Conservation (phyloP, 1,284 basidiomycete genomes). For the Malassezia globosa region DNA sequence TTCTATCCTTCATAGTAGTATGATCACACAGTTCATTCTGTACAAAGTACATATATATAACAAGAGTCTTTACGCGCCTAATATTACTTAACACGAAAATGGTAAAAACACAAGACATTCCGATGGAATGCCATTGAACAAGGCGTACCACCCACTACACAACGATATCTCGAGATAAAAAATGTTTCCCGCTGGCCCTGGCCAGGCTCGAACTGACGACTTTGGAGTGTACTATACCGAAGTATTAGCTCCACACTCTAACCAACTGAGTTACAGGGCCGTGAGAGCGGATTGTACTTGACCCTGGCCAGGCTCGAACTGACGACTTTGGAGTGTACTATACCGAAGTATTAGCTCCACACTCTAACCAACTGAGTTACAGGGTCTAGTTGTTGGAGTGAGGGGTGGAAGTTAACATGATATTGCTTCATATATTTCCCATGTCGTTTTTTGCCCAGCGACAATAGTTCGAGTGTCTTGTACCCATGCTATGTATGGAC, state of each 20-base stretch:
- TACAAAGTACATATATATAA: no score
- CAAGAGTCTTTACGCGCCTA: no score
- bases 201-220: constrained; percentile 24
- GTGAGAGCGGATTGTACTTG: neutral
- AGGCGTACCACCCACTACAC: no score
- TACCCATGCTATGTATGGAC: no score
- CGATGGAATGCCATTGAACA: no score
- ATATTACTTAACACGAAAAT: no score
- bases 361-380: constrained; percentile 23
- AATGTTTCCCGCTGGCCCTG: constrained; percentile 16
- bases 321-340: constrained; percentile 22
- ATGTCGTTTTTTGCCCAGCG: no score
- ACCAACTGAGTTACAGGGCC: constrained; percentile 22
- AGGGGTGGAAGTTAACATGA: constrained; percentile 12
- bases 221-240: constrained; percentile 18
- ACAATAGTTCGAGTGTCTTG: no score
- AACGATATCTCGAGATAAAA: no score
- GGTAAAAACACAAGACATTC: no score
- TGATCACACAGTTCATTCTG: no score
- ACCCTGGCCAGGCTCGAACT: constrained; percentile 23
- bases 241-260: constrained; percentile 23
- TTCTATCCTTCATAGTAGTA: neutral
- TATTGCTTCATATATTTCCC: no score
- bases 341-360: constrained; percentile 18
- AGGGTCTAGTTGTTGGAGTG: constrained; percentile 7